Conservation (phyloP, 1,284 basidiomycete genomes). For the Melampsora larici-populina region DNA sequence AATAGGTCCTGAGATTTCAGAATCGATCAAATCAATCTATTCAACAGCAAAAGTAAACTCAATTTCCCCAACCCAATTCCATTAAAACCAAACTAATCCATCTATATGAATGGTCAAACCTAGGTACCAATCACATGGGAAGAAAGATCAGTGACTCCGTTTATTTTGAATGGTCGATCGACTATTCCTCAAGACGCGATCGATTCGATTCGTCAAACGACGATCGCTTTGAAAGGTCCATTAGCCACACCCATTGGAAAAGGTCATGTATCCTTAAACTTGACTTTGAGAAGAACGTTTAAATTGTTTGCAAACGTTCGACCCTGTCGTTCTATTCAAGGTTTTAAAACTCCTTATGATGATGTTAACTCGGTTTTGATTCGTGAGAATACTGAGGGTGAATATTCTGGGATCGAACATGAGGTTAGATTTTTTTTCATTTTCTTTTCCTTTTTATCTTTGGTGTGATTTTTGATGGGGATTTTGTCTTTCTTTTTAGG, state of each 20-base stretch:
- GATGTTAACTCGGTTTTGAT: slow-evolving; percentile 97
- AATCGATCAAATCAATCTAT: slow-evolving; percentile 94
- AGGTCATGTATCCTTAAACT: slow-evolving; percentile 96
- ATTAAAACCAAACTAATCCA: not conserved
- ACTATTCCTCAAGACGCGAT: slow-evolving; percentile 92
- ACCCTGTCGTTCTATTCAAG: slow-evolving; percentile 91
- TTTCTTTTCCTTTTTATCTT: not conserved
- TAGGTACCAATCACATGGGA: slow-evolving; percentile 98
- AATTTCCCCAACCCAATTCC: slow-evolving; percentile 9
- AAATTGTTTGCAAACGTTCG: slow-evolving; percentile 98
- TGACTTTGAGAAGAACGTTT: slow-evolving; percentile 94
- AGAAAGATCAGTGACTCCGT: slow-evolving; percentile 92
- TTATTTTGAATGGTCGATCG: slow-evolving; percentile 91
- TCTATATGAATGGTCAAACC: not conserved
- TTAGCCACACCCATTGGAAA: slow-evolving; percentile 75
- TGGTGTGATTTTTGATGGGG: too few relatives aligned
- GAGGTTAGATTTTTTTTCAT: slow-evolving; percentile 65
- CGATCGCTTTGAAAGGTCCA: slow-evolving; percentile 87
- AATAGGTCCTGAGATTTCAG: slow-evolving; percentile 97
- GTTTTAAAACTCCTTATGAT: slow-evolving; percentile 97
- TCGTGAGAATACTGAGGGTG: slow-evolving; percentile 99
- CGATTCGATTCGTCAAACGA: slow-evolving; percentile 89
- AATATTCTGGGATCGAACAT: slow-evolving; percentile 99
- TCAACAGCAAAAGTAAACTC: slow-evolving; percentile 69
- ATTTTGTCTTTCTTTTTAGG: slow-evolving; percentile 49